Percentiles rank a stretch among this genome's conserved stretches.
phyloP scores from a whole-genome alignment of 306 rosid genomes.

The Astragalus membranaceus region DNA sequence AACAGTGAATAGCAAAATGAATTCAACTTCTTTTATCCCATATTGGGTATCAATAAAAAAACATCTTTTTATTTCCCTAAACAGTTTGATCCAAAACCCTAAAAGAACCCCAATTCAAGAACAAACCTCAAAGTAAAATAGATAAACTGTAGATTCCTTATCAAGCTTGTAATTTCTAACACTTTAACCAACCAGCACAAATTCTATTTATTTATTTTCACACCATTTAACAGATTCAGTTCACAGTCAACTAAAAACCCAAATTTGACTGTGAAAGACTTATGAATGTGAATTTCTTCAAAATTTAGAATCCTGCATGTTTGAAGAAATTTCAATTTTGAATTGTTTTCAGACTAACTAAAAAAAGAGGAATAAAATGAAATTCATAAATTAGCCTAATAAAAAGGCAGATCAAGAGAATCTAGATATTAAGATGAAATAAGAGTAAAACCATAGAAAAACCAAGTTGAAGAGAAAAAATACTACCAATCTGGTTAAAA shows the following conservation, averaged over 20 bases:
- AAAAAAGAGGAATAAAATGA: neutral
- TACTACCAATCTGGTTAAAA: conserved; percentile 17
- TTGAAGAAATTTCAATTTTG: neutral
- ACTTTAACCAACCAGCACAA: conserved; percentile 26
- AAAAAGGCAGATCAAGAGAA: neutral
- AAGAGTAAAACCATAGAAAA: neutral
- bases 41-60: neutral
- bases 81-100: neutral
- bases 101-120: neutral
- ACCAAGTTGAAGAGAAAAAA: neutral
- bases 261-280: conserved; percentile 16
- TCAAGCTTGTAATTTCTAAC: conserved; percentile 25
- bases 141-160: conserved; percentile 7
- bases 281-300: neutral
- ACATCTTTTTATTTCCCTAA: neutral
- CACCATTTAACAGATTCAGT: conserved; percentile 3
- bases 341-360: neutral
- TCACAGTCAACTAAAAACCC: conserved; percentile 35
- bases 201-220: neutral
- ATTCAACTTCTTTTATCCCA: neutral
- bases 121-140: conserved; percentile 4
- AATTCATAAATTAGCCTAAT: neutral
- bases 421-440: neutral
- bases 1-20: neutral
- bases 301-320: neutral